Conservation (phyloP, 345 rosid species). For the Linum trigynum region DNA sequence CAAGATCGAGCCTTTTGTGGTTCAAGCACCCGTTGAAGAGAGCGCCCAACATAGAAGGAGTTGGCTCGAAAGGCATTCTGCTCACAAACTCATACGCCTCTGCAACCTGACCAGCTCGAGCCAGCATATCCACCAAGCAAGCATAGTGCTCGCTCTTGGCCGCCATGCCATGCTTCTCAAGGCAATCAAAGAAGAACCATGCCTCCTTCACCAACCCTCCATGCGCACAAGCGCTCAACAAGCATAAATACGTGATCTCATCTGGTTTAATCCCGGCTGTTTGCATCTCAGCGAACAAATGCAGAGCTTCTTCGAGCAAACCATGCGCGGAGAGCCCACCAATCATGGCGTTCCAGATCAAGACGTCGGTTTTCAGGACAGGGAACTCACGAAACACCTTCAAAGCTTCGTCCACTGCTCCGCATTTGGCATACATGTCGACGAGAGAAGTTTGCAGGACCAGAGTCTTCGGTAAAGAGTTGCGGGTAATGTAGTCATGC, state of each 20-base stretch:
- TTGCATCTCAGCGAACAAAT: conserved; percentile 51
- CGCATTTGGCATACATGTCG: conserved; percentile 89
- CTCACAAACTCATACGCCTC: conserved; percentile 51
- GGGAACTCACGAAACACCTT: conserved; percentile 36
- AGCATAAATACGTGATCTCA: conserved; percentile 66
- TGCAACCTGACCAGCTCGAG: conserved; percentile 55
- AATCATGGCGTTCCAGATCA: conserved; percentile 79
- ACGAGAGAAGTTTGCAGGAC: conserved; percentile 59
- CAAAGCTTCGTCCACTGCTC: conserved; percentile 64
- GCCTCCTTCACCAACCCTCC: conserved; percentile 71
- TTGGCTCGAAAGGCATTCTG: conserved; percentile 48
- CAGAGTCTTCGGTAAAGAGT: conserved; percentile 41
- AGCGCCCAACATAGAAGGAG: conserved; percentile 70
- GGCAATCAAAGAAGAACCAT: conserved; percentile 44
- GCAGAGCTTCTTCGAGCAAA: conserved; percentile 45
- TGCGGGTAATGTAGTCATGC: conserved; percentile 47
- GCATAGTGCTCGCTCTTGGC: conserved; percentile 78
- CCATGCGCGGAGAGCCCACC: conserved; percentile 88
- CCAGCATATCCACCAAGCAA: conserved; percentile 72
- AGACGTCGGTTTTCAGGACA: conserved; percentile 35
- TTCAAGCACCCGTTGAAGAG: conserved; percentile 62
- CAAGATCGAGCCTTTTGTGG: conserved; percentile 53
- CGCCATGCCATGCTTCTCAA: conserved; percentile 30
- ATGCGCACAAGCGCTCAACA: conserved; percentile 74
- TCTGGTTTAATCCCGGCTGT: conserved; percentile 45